Conservation (phyloP, 352 stramenopile species). For the Globisporangium paddicum region DNA sequence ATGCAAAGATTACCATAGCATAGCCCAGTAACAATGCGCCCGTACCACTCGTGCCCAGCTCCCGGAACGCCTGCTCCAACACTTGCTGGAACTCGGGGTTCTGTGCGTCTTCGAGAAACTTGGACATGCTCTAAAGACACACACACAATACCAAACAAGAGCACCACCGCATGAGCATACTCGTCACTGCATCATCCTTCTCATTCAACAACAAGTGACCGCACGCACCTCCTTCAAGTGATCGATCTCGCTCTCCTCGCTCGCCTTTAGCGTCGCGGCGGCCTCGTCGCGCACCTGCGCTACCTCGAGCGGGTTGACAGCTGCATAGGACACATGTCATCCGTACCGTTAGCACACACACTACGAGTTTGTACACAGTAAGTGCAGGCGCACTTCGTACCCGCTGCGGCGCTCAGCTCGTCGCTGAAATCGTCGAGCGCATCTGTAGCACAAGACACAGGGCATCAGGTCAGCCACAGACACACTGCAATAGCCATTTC, state of each 20-base stretch:
- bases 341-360: background rate
- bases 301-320: conserved; percentile 26
- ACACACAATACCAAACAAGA: background rate
- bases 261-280: conserved; percentile 35
- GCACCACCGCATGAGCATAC: background rate
- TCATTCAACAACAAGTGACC: background rate
- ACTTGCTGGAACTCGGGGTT: conserved; percentile 86
- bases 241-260: conserved; percentile 52
- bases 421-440: conserved; percentile 82
- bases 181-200: background rate
- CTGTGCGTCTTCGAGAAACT: conserved; percentile 83
- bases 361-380: too few relatives aligned
- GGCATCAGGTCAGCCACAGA: background rate
- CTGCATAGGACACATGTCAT: background rate
- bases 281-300: conserved; percentile 42
- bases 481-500: background rate
- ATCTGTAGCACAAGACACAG: conserved; percentile 26
- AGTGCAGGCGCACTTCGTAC: too few relatives aligned
- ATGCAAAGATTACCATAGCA: conserved; percentile 1
- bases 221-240: conserved; percentile 50
- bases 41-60: conserved; percentile 64
- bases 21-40: background rate
- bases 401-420: conserved; percentile 35
- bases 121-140: conserved; percentile 65
- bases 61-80: conserved; percentile 83